phyloP scores from a whole-genome alignment of 2,329 filamentous ascomycete species.

The Falciphora oryzae region DNA sequence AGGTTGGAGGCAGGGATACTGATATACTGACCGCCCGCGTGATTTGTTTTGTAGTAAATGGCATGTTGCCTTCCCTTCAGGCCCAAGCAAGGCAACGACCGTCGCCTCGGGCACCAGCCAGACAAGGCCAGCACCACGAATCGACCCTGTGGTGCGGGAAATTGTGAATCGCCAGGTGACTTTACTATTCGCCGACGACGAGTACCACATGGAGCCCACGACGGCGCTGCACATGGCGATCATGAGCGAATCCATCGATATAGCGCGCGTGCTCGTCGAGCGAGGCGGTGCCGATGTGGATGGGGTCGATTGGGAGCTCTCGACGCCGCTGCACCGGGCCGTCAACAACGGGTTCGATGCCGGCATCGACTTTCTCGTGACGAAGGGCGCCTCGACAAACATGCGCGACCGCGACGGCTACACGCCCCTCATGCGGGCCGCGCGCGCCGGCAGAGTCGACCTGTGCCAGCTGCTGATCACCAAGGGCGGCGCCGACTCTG shows the following conservation, averaged over 20 bases:
- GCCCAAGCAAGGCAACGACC: not conserved
- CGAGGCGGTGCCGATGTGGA: not conserved
- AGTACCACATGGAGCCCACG: not conserved
- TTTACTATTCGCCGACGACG: not conserved
- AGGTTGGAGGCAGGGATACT: too few species aligned
- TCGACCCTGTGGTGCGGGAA: not conserved
- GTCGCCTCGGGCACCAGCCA: not conserved
- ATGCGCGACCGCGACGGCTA: constrained; percentile 7
- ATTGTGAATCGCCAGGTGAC: constrained; percentile 1
- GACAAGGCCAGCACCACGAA: not conserved
- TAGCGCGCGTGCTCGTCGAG: not conserved
- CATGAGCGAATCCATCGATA: not conserved
- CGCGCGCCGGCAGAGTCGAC: not conserved
- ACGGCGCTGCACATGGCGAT: constrained; percentile 6
- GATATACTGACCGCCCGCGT: not conserved
- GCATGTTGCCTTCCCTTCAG: not conserved
- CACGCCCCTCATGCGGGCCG: constrained; percentile 12
- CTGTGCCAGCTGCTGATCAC: constrained; percentile 9
- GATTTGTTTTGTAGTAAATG: not conserved
- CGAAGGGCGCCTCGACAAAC: constrained; percentile 7
- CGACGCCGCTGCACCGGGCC: constrained; percentile 4
- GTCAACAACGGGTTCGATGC: not conserved
- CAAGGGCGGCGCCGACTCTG: constrained; percentile 7
- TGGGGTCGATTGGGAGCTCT: not conserved
- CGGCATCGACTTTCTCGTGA: constrained; percentile 8